A percentile compares a stretch with the other conserved stretches of the same genome.
phyloP scores from a whole-genome alignment of 805 yeast genomes.

The Yamadazyma kitorensis region DNA sequence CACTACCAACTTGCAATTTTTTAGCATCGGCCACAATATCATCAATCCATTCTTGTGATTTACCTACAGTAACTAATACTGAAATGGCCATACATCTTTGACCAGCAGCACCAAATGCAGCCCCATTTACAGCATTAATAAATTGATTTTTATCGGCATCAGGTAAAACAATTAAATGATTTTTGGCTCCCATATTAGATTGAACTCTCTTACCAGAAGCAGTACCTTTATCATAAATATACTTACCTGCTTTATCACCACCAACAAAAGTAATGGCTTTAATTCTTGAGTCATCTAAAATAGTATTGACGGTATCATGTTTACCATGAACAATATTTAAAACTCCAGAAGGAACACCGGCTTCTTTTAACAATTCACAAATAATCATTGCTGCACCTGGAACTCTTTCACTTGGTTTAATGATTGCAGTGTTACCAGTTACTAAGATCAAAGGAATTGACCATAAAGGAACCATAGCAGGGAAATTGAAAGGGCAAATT shows the following conservation, averaged over 20 bases:
- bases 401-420: slow-evolving; percentile 66
- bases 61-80: slow-evolving; percentile 69
- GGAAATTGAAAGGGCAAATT: slow-evolving; percentile 79
- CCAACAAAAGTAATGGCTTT: slow-evolving; percentile 80
- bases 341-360: slow-evolving; percentile 76
- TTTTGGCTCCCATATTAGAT: slow-evolving; percentile 77
- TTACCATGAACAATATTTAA: slow-evolving; percentile 72
- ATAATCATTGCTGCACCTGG: slow-evolving; percentile 79
- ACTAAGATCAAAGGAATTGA: slow-evolving; percentile 59
- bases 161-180: slow-evolving; percentile 70
- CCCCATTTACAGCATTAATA: slow-evolving; percentile 64
- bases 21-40: slow-evolving; percentile 60
- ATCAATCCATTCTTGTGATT: slow-evolving; percentile 57
- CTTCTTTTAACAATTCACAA: slow-evolving; percentile 68
- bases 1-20: slow-evolving; percentile 58
- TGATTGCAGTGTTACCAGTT: slow-evolving; percentile 69
- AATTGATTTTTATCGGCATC: slow-evolving; percentile 67
- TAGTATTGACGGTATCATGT: slow-evolving; percentile 67
- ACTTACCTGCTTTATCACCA: slow-evolving; percentile 74
- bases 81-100: slow-evolving; percentile 82
- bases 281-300: slow-evolving; percentile 69
- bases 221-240: slow-evolving; percentile 64
- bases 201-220: slow-evolving; percentile 72
- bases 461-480: slow-evolving; percentile 80
- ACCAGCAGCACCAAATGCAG: slow-evolving; percentile 83